phyloP scores from a whole-genome alignment of 202 grass and related monocot genomes.

The Digitaria exilis region DNA sequence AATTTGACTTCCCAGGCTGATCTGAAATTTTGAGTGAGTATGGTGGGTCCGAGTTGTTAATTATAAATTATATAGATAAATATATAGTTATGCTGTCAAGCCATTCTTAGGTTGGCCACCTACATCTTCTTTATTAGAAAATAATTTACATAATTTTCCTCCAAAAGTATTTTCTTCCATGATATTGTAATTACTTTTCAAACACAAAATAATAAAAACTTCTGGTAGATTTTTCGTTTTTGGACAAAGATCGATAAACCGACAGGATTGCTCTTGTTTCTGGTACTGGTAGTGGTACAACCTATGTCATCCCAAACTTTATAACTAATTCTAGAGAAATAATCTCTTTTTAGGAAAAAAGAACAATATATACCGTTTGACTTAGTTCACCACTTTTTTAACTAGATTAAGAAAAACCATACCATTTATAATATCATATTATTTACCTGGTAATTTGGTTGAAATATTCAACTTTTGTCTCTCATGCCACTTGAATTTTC shows the following conservation, averaged over 20 bases:
- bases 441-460: not conserved
- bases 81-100: too few species aligned
- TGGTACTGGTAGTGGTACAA: too few species aligned
- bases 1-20: not conserved
- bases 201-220: not conserved
- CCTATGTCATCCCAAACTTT: not conserved
- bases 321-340: not conserved
- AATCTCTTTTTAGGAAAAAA: not conserved
- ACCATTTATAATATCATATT: not conserved
- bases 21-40: too few species aligned
- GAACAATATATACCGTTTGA: not conserved
- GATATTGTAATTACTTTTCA: too few species aligned
- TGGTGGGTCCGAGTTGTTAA: too few species aligned
- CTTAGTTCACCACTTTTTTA: not conserved
- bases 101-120: too few species aligned
- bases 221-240: not conserved
- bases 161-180: too few species aligned
- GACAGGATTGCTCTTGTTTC: too few species aligned
- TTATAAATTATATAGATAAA: too few species aligned
- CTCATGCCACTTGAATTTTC: not conserved
- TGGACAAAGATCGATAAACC: too few species aligned
- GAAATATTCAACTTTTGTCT: not conserved
- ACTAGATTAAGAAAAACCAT: not conserved
- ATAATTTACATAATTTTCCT: too few species aligned
- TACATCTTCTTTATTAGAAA: too few species aligned